Percentiles rank a stretch among this genome's conserved stretches.
These are phyloP conservation scores for Alternaria sp. DNA, from an alignment of 2,329 filamentous ascomycete genomes.

Conservation along the genomic window DNA sequence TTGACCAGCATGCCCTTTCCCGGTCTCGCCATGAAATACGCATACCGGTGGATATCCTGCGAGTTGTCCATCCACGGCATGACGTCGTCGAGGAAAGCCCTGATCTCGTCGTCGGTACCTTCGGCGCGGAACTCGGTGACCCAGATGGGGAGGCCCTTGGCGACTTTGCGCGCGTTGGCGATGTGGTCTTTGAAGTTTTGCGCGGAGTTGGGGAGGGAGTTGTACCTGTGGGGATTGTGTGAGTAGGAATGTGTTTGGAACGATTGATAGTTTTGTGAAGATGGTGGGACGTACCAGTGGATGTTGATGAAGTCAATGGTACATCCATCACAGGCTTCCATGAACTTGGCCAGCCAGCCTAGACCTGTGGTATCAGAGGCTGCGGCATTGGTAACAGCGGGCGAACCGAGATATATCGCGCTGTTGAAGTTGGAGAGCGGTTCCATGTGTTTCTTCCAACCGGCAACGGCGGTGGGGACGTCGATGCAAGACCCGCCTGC, in stretches of 20 bases:
- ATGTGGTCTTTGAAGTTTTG: conserved; percentile 47
- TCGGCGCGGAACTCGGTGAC: conserved; percentile 42
- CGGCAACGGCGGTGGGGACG: conserved; percentile 12
- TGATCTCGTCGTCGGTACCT: conserved; percentile 26
- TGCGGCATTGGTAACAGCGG: conserved; percentile 38
- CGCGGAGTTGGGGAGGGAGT: conserved; percentile 14
- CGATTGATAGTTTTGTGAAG: no score
- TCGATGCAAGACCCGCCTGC: conserved; percentile 35
- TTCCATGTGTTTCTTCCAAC: conserved; percentile 28
- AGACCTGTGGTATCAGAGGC: conserved; percentile 21
- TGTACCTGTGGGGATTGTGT: conserved; percentile 20
- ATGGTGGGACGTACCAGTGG: conserved; percentile 37
- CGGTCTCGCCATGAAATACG: conserved; percentile 30
- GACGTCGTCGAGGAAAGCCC: conserved; percentile 31
- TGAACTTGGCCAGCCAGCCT: conserved; percentile 34
- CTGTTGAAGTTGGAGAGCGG: conserved; percentile 20
- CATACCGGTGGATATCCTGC: conserved; percentile 39
- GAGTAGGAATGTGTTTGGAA: no score
- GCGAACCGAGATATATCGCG: conserved; percentile 37
- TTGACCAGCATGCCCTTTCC: conserved; percentile 25
- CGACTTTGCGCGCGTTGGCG: conserved; percentile 44
- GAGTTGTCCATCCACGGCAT: conserved; percentile 42
- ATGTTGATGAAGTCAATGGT: conserved; percentile 44
- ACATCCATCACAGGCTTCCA: conserved; percentile 36
- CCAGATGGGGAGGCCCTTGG: conserved; percentile 57